phyloP scores from a whole-genome alignment of 257 asterid genomes.

The Haberlea rhodopensis region DNA sequence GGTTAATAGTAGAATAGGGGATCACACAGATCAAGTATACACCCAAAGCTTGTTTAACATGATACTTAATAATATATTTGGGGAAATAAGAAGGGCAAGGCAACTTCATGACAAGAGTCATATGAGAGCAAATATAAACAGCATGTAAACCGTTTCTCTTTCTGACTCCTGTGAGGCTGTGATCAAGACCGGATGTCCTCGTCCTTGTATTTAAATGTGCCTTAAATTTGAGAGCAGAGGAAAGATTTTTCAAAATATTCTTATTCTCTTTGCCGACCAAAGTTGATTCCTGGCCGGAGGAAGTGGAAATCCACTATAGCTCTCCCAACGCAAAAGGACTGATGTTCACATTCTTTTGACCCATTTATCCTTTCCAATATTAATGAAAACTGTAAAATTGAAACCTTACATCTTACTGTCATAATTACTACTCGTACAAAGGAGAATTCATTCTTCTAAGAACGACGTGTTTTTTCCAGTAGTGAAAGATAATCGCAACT shows the following conservation, averaged over 20 bases:
- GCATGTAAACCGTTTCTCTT: neutral
- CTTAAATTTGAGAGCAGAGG: no score
- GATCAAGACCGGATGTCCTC: neutral
- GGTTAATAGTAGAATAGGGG: neutral
- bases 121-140: neutral
- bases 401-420: neutral
- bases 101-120: neutral
- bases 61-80: slow-evolving; percentile 5
- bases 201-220: neutral
- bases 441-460: no score
- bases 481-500: no score
- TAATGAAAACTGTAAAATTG: no score
- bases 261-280: no score
- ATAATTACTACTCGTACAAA: neutral
- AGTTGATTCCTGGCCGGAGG: no score
- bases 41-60: neutral
- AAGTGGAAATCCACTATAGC: neutral
- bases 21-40: neutral
- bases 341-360: no score
- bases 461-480: no score
- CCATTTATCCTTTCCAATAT: neutral
- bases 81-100: neutral
- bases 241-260: no score
- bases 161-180: no score
- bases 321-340: no score